phyloP scores from a whole-genome alignment of 768 basidiomycete genomes.

The Mycena polygramma region DNA sequence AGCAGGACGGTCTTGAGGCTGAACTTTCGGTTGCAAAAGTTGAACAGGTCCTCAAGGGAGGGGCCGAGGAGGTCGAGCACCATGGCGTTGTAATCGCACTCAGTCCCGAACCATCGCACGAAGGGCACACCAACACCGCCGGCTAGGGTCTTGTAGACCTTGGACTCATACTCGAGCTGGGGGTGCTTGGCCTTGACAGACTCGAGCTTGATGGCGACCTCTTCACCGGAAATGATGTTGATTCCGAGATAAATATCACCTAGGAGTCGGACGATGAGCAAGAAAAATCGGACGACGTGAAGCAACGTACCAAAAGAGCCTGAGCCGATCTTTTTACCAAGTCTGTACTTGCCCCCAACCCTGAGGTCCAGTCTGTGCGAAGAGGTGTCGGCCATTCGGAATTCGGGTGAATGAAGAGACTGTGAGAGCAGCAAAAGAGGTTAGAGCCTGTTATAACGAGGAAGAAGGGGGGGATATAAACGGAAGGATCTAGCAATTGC shows the following conservation, averaged over 20 bases:
- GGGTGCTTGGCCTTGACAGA: slow-evolving; percentile 99
- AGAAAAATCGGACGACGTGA: slow-evolving; percentile 13
- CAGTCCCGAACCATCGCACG: slow-evolving; percentile 93
- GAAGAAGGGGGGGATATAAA: neutral
- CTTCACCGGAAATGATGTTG: slow-evolving; percentile 99
- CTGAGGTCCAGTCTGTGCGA: slow-evolving; percentile 86
- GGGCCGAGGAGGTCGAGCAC: slow-evolving; percentile 96
- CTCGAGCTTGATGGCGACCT: slow-evolving; percentile 99
- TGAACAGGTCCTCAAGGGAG: slow-evolving; percentile 92
- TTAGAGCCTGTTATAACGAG: neutral
- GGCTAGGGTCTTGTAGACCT: slow-evolving; percentile 97
- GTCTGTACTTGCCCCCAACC: slow-evolving; percentile 95
- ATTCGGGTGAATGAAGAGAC: slow-evolving; percentile 29
- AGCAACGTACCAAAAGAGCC: slow-evolving; percentile 83
- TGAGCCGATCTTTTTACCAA: slow-evolving; percentile 99
- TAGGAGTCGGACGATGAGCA: slow-evolving; percentile 46
- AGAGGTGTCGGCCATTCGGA: slow-evolving; percentile 77
- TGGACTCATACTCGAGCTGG: slow-evolving; percentile 99
- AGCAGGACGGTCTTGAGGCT: slow-evolving; percentile 96
- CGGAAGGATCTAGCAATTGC: slow-evolving; percentile 27
- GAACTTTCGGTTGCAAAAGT: slow-evolving; percentile 98
- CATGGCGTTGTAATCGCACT: slow-evolving; percentile 99
- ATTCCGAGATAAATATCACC: slow-evolving; percentile 99
- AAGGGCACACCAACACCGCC: slow-evolving; percentile 99
- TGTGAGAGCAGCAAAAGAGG: neutral